Conservation (phyloP, 2,329 filamentous ascomycete species). For the Pseudogymnoascus sp. region DNA sequence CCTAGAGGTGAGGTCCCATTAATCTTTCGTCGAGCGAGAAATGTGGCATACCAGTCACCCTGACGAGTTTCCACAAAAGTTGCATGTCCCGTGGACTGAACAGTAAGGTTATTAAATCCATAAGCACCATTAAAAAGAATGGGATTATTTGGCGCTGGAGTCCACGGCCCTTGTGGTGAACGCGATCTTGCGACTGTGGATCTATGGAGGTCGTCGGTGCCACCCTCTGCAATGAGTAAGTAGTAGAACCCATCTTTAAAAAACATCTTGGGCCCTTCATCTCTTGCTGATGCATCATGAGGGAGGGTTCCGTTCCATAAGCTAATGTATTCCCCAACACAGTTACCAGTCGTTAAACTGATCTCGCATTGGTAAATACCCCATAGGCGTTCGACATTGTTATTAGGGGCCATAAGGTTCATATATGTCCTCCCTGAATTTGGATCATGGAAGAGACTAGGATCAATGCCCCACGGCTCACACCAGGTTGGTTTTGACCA, state of each 20-base stretch:
- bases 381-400: slow-evolving; percentile 14
- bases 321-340: slow-evolving; percentile 14
- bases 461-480: slow-evolving; percentile 16
- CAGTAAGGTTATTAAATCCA: slow-evolving; percentile 14
- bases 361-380: slow-evolving; percentile 15
- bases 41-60: slow-evolving; percentile 14
- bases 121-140: slow-evolving; percentile 14
- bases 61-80: slow-evolving; percentile 12
- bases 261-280: slow-evolving; percentile 14
- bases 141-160: slow-evolving; percentile 14
- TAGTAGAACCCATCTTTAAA: slow-evolving; percentile 14
- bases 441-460: slow-evolving; percentile 13
- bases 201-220: slow-evolving; percentile 13
- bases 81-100: slow-evolving; percentile 16
- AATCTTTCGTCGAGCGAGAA: slow-evolving; percentile 15
- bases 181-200: slow-evolving; percentile 11
- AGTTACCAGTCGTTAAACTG: slow-evolving; percentile 11
- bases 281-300: slow-evolving; percentile 8
- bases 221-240: slow-evolving; percentile 14
- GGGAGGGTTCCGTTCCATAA: slow-evolving; percentile 14
- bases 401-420: slow-evolving; percentile 15
- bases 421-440: slow-evolving; percentile 11
- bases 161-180: slow-evolving; percentile 13
- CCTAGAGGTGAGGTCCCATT: slow-evolving; percentile 15
- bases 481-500: slow-evolving; percentile 13